These are phyloP conservation scores for Hypomontagnella monticulosa DNA, from an alignment of 495 filamentous ascomycete species.

Conservation along the genomic window DNA sequence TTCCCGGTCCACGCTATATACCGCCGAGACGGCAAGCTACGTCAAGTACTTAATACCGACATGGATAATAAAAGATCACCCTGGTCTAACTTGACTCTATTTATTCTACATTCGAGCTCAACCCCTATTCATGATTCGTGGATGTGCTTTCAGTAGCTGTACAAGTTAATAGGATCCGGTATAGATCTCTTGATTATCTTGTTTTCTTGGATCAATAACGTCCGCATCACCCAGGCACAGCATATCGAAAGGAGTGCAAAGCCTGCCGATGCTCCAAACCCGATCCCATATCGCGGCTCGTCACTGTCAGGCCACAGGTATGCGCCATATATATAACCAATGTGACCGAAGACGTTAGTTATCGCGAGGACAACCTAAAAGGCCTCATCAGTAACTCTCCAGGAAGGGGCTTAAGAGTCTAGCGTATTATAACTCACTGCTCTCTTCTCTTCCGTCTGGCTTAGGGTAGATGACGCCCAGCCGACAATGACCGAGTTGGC, in stretches of 20 bases:
- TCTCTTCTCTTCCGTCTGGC: constrained; percentile 55
- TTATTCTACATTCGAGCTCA: too few relatives aligned
- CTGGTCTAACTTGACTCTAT: too few relatives aligned
- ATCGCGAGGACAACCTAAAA: constrained; percentile 51
- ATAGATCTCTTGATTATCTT: constrained; percentile 17
- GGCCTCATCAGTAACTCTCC: neutral
- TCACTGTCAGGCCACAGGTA: constrained; percentile 59
- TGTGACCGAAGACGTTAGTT: constrained; percentile 57
- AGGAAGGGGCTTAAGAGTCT: neutral
- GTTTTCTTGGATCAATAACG: constrained; percentile 30
- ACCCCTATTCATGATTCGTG: too few relatives aligned
- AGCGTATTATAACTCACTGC: constrained; percentile 39
- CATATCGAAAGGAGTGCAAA: constrained; percentile 39
- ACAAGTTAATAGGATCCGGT: constrained; percentile 21
- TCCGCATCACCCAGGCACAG: constrained; percentile 32
- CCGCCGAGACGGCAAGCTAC: neutral
- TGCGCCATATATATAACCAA: constrained; percentile 57
- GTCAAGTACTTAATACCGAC: neutral
- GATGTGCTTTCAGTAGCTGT: constrained; percentile 23
- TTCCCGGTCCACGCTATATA: neutral
- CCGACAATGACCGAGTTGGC: constrained; percentile 57
- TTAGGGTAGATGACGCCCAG: constrained; percentile 55
- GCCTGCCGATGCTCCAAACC: constrained; percentile 36
- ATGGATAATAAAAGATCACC: too few relatives aligned
- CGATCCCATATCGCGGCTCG: constrained; percentile 53